phyloP scores from a whole-genome alignment of 2,329 filamentous ascomycete species.

The Pseudopyricularia cyperi region DNA sequence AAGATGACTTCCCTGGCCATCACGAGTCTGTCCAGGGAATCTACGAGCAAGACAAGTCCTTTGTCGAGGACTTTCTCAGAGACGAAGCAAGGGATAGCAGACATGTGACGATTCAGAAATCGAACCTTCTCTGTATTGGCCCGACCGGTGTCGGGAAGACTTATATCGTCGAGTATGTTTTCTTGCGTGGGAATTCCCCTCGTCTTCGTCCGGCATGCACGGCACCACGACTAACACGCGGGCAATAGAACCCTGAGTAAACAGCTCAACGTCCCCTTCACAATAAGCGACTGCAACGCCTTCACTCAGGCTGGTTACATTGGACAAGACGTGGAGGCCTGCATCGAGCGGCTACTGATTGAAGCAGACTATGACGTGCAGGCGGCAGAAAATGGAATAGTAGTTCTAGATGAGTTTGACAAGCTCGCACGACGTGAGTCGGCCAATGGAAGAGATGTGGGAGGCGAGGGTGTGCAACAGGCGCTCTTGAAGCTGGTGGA shows the following conservation, averaged over 20 bases:
- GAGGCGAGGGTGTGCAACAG: constrained; percentile 93
- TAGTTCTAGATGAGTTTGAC: constrained; percentile 93
- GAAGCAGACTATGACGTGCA: constrained; percentile 82
- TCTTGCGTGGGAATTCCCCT: too few relatives aligned
- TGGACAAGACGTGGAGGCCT: constrained; percentile 93
- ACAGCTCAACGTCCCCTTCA: constrained; percentile 88
- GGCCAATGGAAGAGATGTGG: constrained; percentile 81
- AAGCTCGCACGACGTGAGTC: constrained; percentile 88
- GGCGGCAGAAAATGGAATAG: constrained; percentile 79
- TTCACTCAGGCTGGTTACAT: constrained; percentile 97
- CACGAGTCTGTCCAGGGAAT: constrained; percentile 30
- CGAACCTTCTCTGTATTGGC: constrained; percentile 80
- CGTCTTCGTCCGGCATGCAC: too few relatives aligned
- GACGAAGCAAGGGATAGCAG: background rate
- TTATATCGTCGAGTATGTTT: constrained; percentile 63
- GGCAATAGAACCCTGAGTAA: constrained; percentile 69
- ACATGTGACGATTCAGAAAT: constrained; percentile 77
- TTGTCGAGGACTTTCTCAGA: background rate
- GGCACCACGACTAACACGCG: too few relatives aligned
- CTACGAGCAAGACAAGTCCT: constrained; percentile 15
- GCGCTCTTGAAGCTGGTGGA: constrained; percentile 92
- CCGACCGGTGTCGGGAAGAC: constrained; percentile 96
- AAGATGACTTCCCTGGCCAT: constrained; percentile 45
- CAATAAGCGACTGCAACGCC: constrained; percentile 89
- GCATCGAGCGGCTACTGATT: constrained; percentile 79